Evolutionary conservation across 2,329 filamentous ascomycete genomes (phyloP), one percentile per base, ranked within the genome.

Genomic region (Trichothecium roseum): DNA sequence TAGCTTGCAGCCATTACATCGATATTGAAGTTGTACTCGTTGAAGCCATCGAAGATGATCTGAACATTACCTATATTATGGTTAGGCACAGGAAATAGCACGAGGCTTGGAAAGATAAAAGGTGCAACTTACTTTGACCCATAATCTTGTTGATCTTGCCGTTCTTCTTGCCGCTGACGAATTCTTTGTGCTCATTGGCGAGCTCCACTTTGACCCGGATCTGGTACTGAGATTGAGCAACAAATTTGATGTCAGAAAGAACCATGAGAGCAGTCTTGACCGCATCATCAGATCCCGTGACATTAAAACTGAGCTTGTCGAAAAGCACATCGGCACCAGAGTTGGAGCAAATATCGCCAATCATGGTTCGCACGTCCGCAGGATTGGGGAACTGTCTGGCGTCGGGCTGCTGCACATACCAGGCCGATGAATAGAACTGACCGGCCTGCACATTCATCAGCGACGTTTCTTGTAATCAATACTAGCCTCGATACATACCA

Each of bases 141-240:
- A 98, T 98, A 52, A 98, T 98, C 70, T 98, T 98, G 71, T 98
- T 98, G 62, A 98, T 98, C 66, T 98, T 98, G 60, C 91, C 91
- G 51, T 98, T 98, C 69, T 98, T 98, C 71, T 98, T 98, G 48
- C 91, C 91, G 48, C 88, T 95, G 38, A 98, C 91, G 55, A 98
- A 98, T 54, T 98, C 91, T 61, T 98, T 98, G 68, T 98, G 91
- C 64, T 98, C 91, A 53, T 96, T 96, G 52, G 91, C 91, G 38
- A 98, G 80, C 66, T 98, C 91, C 43, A 98, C 94, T 68, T 96
- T 96, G 54, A 98, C 89, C 38, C 88, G 79, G 55, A 98, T 93
- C 55, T 93, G 88, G 52, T 93, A 94, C 46, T 85, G 84, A 29
- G 83, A 78, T 48, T 87, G 82, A 45, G 81, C 81, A 40, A 93